Percentiles rank a stretch among this genome's conserved stretches.
Conservation (phyloP, 2,329 filamentous ascomycete genomes). For the Ceratocystis colombiana region DNA sequence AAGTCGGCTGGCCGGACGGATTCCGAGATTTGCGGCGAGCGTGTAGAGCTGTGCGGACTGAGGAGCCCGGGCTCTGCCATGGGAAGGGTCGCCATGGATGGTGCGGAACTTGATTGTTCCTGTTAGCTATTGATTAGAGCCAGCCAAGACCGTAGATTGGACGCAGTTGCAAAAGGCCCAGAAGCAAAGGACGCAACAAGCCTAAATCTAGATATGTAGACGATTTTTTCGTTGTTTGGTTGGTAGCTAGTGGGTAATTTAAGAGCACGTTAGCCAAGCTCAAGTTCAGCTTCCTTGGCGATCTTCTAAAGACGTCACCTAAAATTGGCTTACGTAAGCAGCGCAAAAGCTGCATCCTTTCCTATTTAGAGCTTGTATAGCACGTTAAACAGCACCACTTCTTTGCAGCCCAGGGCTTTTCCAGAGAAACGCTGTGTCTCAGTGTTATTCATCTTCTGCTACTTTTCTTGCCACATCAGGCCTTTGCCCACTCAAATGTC, state of each 20-base stretch:
- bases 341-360: neutral
- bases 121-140: neutral
- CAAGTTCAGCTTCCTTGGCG: neutral
- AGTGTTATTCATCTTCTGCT: neutral
- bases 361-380: neutral
- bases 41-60: constrained; percentile 27
- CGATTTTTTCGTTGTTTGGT: too few relatives aligned
- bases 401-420: neutral
- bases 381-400: neutral
- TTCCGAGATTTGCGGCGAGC: constrained; percentile 29
- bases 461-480: neutral
- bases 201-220: too few relatives aligned
- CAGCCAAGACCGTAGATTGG: neutral
- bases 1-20: constrained; percentile 52
- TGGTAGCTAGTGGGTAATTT: neutral
- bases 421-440: neutral
- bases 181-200: too few relatives aligned
- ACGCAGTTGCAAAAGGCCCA: neutral
- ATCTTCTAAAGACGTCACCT: neutral
- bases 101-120: neutral
- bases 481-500: neutral
- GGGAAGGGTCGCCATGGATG: constrained; percentile 25
- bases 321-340: constrained; percentile 1
- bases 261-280: neutral
- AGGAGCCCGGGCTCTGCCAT: constrained; percentile 21